Evolutionary conservation across 2,329 filamentous ascomycete genomes (phyloP).

Genomic region (Stromatinia cepivora): DNA sequence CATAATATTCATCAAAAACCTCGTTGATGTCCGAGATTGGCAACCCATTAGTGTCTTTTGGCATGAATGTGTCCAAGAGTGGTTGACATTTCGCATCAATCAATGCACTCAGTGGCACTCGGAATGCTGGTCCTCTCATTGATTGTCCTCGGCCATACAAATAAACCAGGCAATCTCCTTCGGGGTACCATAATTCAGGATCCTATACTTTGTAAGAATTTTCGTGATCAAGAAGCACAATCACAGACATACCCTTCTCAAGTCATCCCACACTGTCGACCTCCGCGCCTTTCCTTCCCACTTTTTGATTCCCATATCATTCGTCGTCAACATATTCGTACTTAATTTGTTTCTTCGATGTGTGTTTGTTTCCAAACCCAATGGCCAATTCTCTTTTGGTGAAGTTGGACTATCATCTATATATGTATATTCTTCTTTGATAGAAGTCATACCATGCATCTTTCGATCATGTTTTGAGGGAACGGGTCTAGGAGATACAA

Average conservation of each 20-base stretch:
- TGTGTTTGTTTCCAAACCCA: constrained; percentile 9
- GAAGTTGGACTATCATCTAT: not conserved
- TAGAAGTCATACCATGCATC: constrained; percentile 6
- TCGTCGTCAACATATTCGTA: constrained; percentile 23
- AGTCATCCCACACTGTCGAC: constrained; percentile 46
- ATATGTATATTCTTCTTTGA: constrained; percentile 10
- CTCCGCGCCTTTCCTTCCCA: constrained; percentile 43
- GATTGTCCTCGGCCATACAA: constrained; percentile 67
- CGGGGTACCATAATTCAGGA: constrained; percentile 65
- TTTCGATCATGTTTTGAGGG: not conserved
- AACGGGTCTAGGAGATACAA: not conserved
- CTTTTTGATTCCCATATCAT: constrained; percentile 37
- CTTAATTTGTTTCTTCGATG: constrained; percentile 3
- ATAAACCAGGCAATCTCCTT: constrained; percentile 70
- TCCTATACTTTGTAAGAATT: constrained; percentile 53
- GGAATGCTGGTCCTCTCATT: constrained; percentile 65
- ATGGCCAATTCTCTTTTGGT: constrained; percentile 19
- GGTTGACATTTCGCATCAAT: constrained; percentile 58
- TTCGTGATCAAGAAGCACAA: not conserved
- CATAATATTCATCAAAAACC: not conserved
- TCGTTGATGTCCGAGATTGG: constrained; percentile 23
- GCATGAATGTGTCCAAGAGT: constrained; percentile 56
- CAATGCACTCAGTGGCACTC: constrained; percentile 59
- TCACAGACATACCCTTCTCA: constrained; percentile 45
- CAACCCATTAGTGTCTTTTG: constrained; percentile 28